These are phyloP conservation scores for Acorus gramineus DNA, from an alignment of 106 monocot genomes.

Conservation along the genomic window DNA sequence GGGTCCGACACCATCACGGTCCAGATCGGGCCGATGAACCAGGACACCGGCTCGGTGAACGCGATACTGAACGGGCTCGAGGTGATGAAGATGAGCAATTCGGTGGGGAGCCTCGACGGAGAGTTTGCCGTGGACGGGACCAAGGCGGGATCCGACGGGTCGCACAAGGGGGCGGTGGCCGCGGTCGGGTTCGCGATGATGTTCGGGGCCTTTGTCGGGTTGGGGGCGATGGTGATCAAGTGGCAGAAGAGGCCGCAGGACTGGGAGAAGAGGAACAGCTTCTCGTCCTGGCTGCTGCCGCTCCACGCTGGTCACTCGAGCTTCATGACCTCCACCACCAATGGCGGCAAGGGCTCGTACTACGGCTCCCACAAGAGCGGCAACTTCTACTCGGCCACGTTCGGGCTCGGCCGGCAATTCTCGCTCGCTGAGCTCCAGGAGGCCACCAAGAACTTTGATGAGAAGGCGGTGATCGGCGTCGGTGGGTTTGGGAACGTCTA, in stretches of 20 bases:
- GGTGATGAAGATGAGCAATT: slow-evolving; percentile 44
- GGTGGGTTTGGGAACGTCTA: slow-evolving; percentile 59
- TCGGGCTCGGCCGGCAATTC: slow-evolving; percentile 32
- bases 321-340: slow-evolving; percentile 20
- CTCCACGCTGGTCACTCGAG: slow-evolving; percentile 28
- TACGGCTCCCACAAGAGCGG: slow-evolving; percentile 32
- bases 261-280: slow-evolving; percentile 44
- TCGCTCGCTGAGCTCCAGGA: slow-evolving; percentile 32
- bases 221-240: slow-evolving; percentile 33
- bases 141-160: slow-evolving; percentile 7
- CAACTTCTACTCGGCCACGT: slow-evolving; percentile 24
- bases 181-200: slow-evolving; percentile 36
- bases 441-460: slow-evolving; percentile 35
- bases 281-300: slow-evolving; percentile 53
- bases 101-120: slow-evolving; percentile 44
- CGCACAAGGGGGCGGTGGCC: slow-evolving; percentile 5
- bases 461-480: slow-evolving; percentile 34
- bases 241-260: slow-evolving; percentile 40
- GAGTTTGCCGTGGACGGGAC: slow-evolving; percentile 46
- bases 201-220: slow-evolving; percentile 37
- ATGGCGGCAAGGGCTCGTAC: slow-evolving; percentile 4
- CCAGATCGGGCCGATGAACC: slow-evolving; percentile 26
- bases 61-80: slow-evolving; percentile 41
- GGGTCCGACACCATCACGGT: slow-evolving; percentile 18
- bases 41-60: slow-evolving; percentile 17